Base-by-base conservation (phyloP, 1,284 basidiomycete species). In the Austroboletus olivaceoglutinosus region DNA sequence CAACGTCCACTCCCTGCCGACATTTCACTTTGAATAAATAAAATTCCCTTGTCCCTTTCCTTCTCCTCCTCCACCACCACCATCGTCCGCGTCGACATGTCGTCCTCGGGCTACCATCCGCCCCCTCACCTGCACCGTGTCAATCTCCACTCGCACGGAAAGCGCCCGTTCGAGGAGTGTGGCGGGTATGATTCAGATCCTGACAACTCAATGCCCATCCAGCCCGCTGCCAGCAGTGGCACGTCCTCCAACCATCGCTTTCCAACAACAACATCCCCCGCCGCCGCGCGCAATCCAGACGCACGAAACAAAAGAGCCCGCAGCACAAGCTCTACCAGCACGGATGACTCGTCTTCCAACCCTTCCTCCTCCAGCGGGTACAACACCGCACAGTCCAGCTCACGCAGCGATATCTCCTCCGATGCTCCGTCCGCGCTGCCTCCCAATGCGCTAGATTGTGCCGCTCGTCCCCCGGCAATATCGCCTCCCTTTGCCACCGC, bases 341-440 rank as follows among this genome's bases (percentile, higher is more conserved):
- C 64, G 6, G 61, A 65, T 41, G 53, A 45, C 48, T 63, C 65
- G 13, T n/a, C n/a, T n/a, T n/a, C n/a, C n/a, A n/a, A n/a, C n/a
- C 54, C 59, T 5, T 53, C 64, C 27, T 45, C 53, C 22, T 68
- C 66, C 6, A 68, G 58, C 44, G 66, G 64, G 7, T 67, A 67
- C 65, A 64, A 52, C 48, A 70, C 65, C 46, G 65, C 65, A 25
- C 68, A 58, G 47, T 70, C 64, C 34, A 70, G n/a, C n/a, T n/a
- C n/a, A n/a, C n/a, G n/a, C n/a, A n/a, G 63, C 59, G 61, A 67
- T 53, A 50, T 68, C 49, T 56, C 48, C 21, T 33, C 54, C 41
- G 54, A 61, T n/a, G n/a, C n/a, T n/a, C 59, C 52, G 43, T n/a
- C 48, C 51, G n/a, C 23, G n/a, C n/a, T n/a, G n/a, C n/a, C n/a